These are phyloP conservation scores for Theileria annulata DNA, from an alignment of 169 alveolate species.

Conservation along the genomic window DNA sequence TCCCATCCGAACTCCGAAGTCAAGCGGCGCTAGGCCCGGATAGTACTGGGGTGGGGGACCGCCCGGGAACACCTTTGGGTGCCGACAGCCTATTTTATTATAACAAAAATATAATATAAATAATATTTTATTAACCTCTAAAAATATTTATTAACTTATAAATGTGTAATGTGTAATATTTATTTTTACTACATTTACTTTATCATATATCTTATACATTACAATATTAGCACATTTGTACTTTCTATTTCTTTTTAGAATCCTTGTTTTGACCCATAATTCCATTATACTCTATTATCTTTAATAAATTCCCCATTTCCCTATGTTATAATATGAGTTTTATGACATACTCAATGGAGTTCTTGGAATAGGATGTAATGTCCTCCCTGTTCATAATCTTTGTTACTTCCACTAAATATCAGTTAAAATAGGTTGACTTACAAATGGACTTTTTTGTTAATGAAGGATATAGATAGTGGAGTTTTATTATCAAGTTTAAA, in stretches of 20 bases:
- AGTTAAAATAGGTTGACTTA: background rate
- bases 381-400: slow-evolving; percentile 12
- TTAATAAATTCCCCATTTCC: slow-evolving; percentile 7
- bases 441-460: slow-evolving; percentile 16
- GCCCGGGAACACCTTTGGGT: slow-evolving; percentile 79
- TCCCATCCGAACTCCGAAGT: slow-evolving; percentile 93
- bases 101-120: background rate
- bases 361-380: background rate
- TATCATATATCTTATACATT: background rate
- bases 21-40: slow-evolving; percentile 90
- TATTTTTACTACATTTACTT: background rate
- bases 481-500: slow-evolving; percentile 1
- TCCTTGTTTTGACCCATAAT: background rate
- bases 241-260: background rate
- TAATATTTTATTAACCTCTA: background rate
- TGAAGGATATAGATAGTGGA: slow-evolving; percentile 13
- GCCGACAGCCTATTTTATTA: slow-evolving; percentile 61
- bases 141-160: background rate
- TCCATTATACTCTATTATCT: slow-evolving; percentile 11
- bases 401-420: background rate
- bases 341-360: background rate
- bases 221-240: background rate
- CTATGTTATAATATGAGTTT: background rate
- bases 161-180: background rate
- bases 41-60: slow-evolving; percentile 90